phyloP scores from a whole-genome alignment of 2,329 filamentous ascomycete species.

The Xylariomycetidae sp. region DNA sequence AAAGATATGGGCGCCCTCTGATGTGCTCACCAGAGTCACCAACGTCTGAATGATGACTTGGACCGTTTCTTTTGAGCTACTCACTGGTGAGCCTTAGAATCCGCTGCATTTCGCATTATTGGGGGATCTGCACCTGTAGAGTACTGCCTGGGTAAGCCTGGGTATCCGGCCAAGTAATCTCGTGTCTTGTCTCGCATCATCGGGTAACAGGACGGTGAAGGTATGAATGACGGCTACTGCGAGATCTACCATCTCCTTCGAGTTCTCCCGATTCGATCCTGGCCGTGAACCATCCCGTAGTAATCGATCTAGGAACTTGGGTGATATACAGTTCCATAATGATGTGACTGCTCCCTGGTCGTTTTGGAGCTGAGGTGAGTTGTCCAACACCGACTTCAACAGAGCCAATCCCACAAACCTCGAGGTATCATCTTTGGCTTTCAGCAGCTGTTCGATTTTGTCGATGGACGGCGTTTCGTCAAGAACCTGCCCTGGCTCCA shows the following conservation, averaged over 20 bases:
- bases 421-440: constrained; percentile 60
- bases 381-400: constrained; percentile 62
- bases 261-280: constrained; percentile 36
- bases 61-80: constrained; percentile 49
- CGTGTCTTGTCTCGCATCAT: constrained; percentile 35
- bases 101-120: not conserved
- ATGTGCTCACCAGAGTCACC: constrained; percentile 42
- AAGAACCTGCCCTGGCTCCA: no score
- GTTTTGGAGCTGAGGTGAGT: constrained; percentile 45
- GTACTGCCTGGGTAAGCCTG: constrained; percentile 46
- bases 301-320: constrained; percentile 61
- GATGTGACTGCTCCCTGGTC: constrained; percentile 40
- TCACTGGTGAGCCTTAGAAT: constrained; percentile 8
- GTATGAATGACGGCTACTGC: constrained; percentile 60
- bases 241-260: constrained; percentile 58
- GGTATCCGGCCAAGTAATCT: constrained; percentile 51
- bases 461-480: no score
- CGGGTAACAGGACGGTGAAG: constrained; percentile 54
- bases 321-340: constrained; percentile 57
- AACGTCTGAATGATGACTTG: constrained; percentile 53
- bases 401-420: constrained; percentile 64
- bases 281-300: constrained; percentile 46
- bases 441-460: constrained; percentile 52
- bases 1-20: constrained; percentile 27
- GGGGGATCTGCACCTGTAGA: constrained; percentile 44